Evolutionary conservation across 2,329 filamentous ascomycete species (phyloP), one percentile per base, ranked within the genome.

Genomic region (Alternaria conjuncta): DNA sequence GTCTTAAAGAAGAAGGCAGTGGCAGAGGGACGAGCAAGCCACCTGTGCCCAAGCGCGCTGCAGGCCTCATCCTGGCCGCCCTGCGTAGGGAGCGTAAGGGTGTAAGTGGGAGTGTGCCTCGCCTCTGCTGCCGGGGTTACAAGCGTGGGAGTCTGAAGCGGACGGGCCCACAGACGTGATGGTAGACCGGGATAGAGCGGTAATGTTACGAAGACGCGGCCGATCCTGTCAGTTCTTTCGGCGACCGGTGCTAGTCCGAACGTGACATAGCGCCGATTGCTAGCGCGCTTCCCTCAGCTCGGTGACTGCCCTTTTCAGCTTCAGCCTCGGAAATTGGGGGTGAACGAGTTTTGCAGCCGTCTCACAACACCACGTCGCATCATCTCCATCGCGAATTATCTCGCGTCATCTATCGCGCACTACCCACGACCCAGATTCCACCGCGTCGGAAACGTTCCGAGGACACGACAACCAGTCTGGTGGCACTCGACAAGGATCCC

Each of bases 1-100:
- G 66, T 74, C 71, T 73, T 75, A 72, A 74, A 70, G 47, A 59
- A 66, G 59, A 61, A 55, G 64, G 61, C 50, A 51, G 53, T 57
- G 58, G 30, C 53, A 60, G 53, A 47, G 62, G 68, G 62, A 63
- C 44, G 63, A 66, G 55, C 65, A 61, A 61, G 69, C 67, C 74
- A 73, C 71, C 71, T 71, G 70, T 70, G 63, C 53, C 62, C 57
- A 57, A 57, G 57, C 28, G 51, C 55, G 47, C 47, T 63, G 57
- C 65, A 65, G 41, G 61, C 50, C 45, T 60, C 63, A 63, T 69
- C 74, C 71, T 61, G 53, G 65, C 54, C 57, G 59, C 61, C 60
- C 60, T 57, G 63, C 67, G 69, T 70, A 63, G 62, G 55, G 61
- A 69, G 56, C 51, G 64, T 68, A 67, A 63, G 69, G 60, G 61